phyloP scores from a whole-genome alignment of 768 basidiomycete genomes.

The Chalciporus sphaerocephalus region DNA sequence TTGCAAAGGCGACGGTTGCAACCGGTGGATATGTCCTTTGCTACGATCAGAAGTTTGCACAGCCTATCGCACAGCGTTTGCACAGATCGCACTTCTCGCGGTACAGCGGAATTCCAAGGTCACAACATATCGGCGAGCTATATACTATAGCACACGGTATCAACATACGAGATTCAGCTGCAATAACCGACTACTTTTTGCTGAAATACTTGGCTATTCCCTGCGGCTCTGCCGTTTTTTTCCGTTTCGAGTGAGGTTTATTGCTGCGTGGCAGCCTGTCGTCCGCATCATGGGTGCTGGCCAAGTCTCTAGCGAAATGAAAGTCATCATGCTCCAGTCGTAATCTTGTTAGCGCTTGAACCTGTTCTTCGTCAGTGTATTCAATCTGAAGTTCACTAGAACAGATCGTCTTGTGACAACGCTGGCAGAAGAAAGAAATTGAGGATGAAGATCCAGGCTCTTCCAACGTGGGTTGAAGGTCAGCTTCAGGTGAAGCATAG shows the following conservation, averaged over 20 bases:
- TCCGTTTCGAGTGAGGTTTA: conserved; percentile 24
- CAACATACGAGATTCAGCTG: not conserved
- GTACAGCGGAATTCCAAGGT: no score
- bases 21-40: no score
- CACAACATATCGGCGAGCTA: no score
- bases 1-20: no score
- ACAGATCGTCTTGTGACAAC: conserved; percentile 49
- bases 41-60: no score
- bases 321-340: conserved; percentile 81
- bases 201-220: conserved; percentile 49
- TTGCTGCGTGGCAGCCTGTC: not conserved
- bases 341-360: conserved; percentile 39
- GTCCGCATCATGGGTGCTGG: conserved; percentile 35
- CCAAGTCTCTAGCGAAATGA: conserved; percentile 80
- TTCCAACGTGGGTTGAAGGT: not conserved
- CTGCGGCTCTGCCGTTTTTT: conserved; percentile 26
- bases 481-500: not conserved
- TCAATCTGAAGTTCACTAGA: conserved; percentile 24
- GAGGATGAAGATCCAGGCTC: not conserved
- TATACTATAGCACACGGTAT: not conserved
- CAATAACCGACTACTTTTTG: conserved; percentile 24
- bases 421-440: conserved; percentile 50
- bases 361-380: conserved; percentile 24
- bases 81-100: no score
- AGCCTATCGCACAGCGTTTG: no score